phyloP scores from a whole-genome alignment of 192 early-diverging fungal genomes.

The Kickxella alabastrina region DNA sequence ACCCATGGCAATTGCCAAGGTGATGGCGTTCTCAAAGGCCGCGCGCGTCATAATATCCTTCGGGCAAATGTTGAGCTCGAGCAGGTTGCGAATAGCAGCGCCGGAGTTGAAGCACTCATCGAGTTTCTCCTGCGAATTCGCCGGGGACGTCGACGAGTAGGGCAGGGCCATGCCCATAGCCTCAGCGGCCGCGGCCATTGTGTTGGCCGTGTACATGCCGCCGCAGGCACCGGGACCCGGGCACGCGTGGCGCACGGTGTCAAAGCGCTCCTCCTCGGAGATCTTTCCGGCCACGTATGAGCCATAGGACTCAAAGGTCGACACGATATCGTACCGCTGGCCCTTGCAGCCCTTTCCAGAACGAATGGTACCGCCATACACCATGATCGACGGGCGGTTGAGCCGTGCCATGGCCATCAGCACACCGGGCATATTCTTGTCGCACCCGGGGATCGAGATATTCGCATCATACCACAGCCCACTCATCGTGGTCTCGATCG shows the following conservation, averaged over 20 bases:
- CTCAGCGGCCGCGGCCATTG: slow-evolving; percentile 96
- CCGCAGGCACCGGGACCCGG: slow-evolving; percentile 96
- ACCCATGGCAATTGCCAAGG: slow-evolving; percentile 88
- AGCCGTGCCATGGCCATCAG: slow-evolving; percentile 94
- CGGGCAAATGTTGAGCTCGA: slow-evolving; percentile 91
- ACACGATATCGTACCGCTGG: slow-evolving; percentile 85
- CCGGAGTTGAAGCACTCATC: slow-evolving; percentile 87
- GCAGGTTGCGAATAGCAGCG: slow-evolving; percentile 77
- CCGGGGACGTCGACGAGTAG: slow-evolving; percentile 94
- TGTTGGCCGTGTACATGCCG: slow-evolving; percentile 99
- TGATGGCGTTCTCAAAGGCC: slow-evolving; percentile 96
- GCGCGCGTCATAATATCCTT: slow-evolving; percentile 94
- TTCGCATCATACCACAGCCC: slow-evolving; percentile 99
- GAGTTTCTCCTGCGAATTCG: slow-evolving; percentile 79
- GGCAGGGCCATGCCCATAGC: slow-evolving; percentile 97
- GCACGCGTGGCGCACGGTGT: slow-evolving; percentile 69
- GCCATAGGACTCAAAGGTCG: slow-evolving; percentile 96
- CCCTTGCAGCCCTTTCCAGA: slow-evolving; percentile 63
- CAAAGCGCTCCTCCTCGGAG: slow-evolving; percentile 77
- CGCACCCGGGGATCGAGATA: slow-evolving; percentile 92
- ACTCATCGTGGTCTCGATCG: slow-evolving; percentile 98
- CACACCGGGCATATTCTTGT: slow-evolving; percentile 98
- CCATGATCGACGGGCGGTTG: slow-evolving; percentile 95
- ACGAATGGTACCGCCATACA: slow-evolving; percentile 96
- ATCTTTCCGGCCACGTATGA: slow-evolving; percentile 89